Percentiles rank a stretch among this genome's conserved stretches.
Evolutionary conservation across 2,329 filamentous ascomycete genomes (phyloP).

Genomic region (Xylaria digitata): DNA sequence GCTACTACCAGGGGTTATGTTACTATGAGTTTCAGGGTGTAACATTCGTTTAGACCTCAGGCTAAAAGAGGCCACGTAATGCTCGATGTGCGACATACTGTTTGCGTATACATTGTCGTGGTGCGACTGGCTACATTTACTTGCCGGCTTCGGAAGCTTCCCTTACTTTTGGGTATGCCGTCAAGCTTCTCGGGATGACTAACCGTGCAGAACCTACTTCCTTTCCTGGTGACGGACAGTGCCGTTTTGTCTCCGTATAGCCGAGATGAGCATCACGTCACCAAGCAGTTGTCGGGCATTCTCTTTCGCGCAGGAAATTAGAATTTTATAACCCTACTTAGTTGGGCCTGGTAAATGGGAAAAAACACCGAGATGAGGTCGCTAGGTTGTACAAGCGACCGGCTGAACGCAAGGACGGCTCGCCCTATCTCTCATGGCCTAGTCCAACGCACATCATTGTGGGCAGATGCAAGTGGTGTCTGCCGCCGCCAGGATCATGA

Average conservation of each 20-base stretch:
- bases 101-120: slow-evolving; percentile 32
- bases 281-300: slow-evolving; percentile 26
- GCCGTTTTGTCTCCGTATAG: slow-evolving; percentile 39
- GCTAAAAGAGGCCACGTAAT: slow-evolving; percentile 40
- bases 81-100: slow-evolving; percentile 32
- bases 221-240: slow-evolving; percentile 39
- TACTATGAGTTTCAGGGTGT: slow-evolving; percentile 31
- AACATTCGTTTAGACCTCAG: slow-evolving; percentile 40
- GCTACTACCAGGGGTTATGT: slow-evolving; percentile 30
- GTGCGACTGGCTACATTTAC: slow-evolving; percentile 37
- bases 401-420: slow-evolving; percentile 38
- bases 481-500: slow-evolving; percentile 39
- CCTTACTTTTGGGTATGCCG: slow-evolving; percentile 29
- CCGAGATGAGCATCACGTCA: slow-evolving; percentile 41
- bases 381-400: slow-evolving; percentile 34
- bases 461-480: slow-evolving; percentile 36
- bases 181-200: slow-evolving; percentile 36
- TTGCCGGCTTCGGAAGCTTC: slow-evolving; percentile 39
- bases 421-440: slow-evolving; percentile 31
- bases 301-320: slow-evolving; percentile 31
- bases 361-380: slow-evolving; percentile 35
- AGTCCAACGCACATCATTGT: slow-evolving; percentile 31
- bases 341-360: slow-evolving; percentile 32
- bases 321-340: slow-evolving; percentile 28
- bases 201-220: slow-evolving; percentile 39